Percentiles rank a stretch among this genome's conserved stretches.
phyloP scores from a whole-genome alignment of 106 monocot genomes.

The Dactylorhiza incarnata region DNA sequence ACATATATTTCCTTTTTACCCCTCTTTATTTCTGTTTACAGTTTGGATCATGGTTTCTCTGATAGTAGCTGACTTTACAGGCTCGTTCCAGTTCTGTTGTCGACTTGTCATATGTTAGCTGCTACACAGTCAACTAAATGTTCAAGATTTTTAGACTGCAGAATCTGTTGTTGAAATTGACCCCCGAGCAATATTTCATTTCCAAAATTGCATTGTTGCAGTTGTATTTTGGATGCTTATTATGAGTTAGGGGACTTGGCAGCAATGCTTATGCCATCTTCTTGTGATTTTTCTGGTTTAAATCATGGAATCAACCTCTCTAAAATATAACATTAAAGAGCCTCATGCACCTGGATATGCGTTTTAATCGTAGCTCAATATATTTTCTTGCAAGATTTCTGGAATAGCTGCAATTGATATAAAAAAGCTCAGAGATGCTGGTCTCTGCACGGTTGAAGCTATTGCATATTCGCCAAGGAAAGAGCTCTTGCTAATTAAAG shows the following conservation, averaged over 20 bases:
- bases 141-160: background rate
- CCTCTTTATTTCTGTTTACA: no score
- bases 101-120: no score
- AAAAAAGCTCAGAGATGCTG: conserved; percentile 94
- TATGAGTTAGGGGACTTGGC: background rate
- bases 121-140: background rate
- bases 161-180: background rate
- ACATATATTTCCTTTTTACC: no score
- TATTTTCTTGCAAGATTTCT: conserved; percentile 49
- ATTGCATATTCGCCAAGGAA: conserved; percentile 92
- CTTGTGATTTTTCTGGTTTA: background rate
- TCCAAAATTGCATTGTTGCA: background rate
- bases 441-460: conserved; percentile 89
- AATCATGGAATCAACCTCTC: background rate
- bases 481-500: conserved; percentile 96
- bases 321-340: background rate
- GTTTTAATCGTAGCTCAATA: background rate
- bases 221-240: background rate
- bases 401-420: conserved; percentile 94
- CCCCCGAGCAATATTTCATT: background rate
- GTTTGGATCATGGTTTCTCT: no score
- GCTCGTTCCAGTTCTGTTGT: no score
- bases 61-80: no score
- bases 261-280: background rate
- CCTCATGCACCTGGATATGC: background rate